Evolutionary conservation across 331 rosid species (phyloP), one percentile per base, ranked within the genome.

Genomic region (Malus hybrid): DNA sequence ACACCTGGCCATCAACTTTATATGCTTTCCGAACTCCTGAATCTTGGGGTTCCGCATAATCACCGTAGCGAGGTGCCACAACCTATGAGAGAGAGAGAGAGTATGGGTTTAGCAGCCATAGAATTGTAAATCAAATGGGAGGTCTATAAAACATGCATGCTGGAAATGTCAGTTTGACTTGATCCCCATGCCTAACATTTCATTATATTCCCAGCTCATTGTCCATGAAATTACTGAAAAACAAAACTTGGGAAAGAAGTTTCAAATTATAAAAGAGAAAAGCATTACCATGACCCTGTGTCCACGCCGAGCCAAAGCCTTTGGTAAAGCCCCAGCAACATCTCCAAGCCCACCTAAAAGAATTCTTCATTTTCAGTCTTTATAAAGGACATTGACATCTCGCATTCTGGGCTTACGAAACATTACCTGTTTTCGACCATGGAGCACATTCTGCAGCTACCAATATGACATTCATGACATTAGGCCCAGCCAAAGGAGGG

Each of bases 261-360:
- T 7, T 33, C 63, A 71, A 56, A 29, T 60, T 66, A 71, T 19
- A 65, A 4, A 75, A 83, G 57, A 74, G 61, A 62, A 20, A 71
- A 68, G 54, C 52, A 71, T 74, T 92, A 95, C 99, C 97, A 95
- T 95, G 73, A 95, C 99, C 80, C 99, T 86, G 32, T 94, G 99
- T 78, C 99, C 99, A 65, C 97, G 99, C 56, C 97, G 93, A 86
- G 99, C 97, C 88, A 95, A 89, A 80, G 97, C 97, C 88, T 90
- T 95, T 6, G 99, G 99, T 80, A 95, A 83, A 50, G 99, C 83
- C 66, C 99, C 99, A 61, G 96, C 97, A 55, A 95, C 99, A 81
- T 95, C 99, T 81, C 97, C 99, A 77, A 95, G 97, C 76, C 99
- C 99, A 84, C 99, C 99, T 95, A 79, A 54, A 59, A 80, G 66